Evolutionary conservation across 2,329 filamentous ascomycete species (phyloP), one percentile per base, ranked within the genome.

Genomic region (Chrysoporthe deuterocubensis): DNA sequence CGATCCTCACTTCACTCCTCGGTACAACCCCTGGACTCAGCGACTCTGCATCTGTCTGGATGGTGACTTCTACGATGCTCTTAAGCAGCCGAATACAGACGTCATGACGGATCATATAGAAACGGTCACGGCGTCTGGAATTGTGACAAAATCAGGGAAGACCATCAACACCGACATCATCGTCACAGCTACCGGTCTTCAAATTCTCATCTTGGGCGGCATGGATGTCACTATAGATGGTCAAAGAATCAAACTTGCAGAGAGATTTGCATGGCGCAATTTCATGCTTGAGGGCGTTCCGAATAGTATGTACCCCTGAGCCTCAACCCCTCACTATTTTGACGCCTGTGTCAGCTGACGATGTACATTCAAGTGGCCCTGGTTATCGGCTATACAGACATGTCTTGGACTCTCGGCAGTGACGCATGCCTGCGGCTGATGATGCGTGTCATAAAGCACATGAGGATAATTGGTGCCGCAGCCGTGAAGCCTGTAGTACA

Each of bases 21-120:
- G 75, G 2, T 92, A 92, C 72, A 83, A 86, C 50, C 89, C 89
- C 0, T 90, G 92, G 83, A 85, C 93, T 65, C 92, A 96, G 76
- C 87, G 93, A 0, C 80, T 96, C 8, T 96, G 93, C 73, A 81
- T 93, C 69, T 89, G 78, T 21, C 84, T 84, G 0, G 81, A 85
- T 62, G 85, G 82, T 11, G 86, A 89, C 72, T 89, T 89, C 73
- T 88, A 83, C 77, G 75, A 81, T 58, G 80, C 83, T 0, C 71
- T 88, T 2, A 79, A 80, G 62, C 75, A 74, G 1, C 77, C 79
- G 1, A 85, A 85, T 66, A 77, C 79, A 1, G 76, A 81, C 43
- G 74, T 88, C 2, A 81, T 84, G 1, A 88, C 86, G 0, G 85
- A 83, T 65, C 79, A 75, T 0, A 87, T 90, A 71, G 78, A 83